These are phyloP conservation scores for Candida piceae DNA, from an alignment of 805 yeast species.

Conservation along the genomic window DNA sequence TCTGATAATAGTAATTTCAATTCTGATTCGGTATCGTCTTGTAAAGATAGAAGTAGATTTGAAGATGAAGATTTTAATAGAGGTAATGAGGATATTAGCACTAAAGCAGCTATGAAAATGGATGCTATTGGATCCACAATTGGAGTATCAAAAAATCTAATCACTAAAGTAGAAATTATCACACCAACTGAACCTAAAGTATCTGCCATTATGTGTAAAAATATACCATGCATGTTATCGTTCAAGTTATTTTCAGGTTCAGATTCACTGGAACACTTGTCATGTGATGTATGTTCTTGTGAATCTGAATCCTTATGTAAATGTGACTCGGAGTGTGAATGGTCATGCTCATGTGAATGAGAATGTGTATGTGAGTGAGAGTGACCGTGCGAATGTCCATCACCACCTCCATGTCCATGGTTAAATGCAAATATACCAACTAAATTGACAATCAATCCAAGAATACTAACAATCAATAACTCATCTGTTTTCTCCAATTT, in stretches of 20 bases:
- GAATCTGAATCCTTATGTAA: no score
- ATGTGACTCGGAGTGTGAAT: slow-evolving; percentile 17
- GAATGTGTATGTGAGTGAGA: slow-evolving; percentile 23
- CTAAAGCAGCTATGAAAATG: slow-evolving; percentile 74
- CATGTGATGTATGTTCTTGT: no score
- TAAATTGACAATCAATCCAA: slow-evolving; percentile 83
- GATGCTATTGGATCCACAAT: slow-evolving; percentile 94
- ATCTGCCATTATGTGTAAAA: slow-evolving; percentile 90
- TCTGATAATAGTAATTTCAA: slow-evolving; percentile 66
- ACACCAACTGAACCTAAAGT: slow-evolving; percentile 97
- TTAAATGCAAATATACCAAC: slow-evolving; percentile 94
- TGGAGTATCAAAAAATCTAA: slow-evolving; percentile 58
- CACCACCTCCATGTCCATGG: slow-evolving; percentile 62
- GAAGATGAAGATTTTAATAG: slow-evolving; percentile 76
- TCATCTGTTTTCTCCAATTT: slow-evolving; percentile 76
- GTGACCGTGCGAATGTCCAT: slow-evolving; percentile 35
- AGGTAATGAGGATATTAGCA: slow-evolving; percentile 79
- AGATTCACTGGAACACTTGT: slow-evolving; percentile 7
- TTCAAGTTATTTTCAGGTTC: slow-evolving; percentile 37
- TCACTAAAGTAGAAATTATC: slow-evolving; percentile 79
- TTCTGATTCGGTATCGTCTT: slow-evolving; percentile 48
- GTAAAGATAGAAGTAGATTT: slow-evolving; percentile 59
- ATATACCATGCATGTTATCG: slow-evolving; percentile 89
- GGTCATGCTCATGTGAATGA: slow-evolving; percentile 19
- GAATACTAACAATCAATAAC: slow-evolving; percentile 71